Evolutionary conservation across 2,329 filamentous ascomycete genomes (phyloP), one percentile per base, ranked within the genome.

Genomic region (Phaeomoniella chlamydospora): DNA sequence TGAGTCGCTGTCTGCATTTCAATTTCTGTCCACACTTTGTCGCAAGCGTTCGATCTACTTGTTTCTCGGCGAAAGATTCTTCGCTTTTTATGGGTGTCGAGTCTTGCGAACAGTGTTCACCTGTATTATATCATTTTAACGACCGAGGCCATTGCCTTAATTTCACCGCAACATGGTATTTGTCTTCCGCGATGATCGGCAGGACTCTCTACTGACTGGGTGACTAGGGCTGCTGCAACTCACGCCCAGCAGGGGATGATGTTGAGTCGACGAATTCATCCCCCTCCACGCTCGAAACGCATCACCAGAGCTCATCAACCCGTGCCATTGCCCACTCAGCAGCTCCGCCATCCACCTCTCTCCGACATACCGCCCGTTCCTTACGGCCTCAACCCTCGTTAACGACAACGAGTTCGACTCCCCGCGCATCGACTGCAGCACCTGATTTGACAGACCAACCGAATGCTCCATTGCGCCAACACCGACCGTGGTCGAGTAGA

Each of bases 391-490:
- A 26, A n/a, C 22, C 22, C 22, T 26, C 22, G n/a, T 26, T 26
- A n/a, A 26, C 22, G 22, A 26, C 22, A 26, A 26, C 22, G 22
- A 26, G 22, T n/a, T 26, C 22, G 6, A 26, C 22, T 6, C 22
- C 22, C 22, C 22, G 22, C 22, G 22, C 22, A 26, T 26, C 22
- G 22, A 26, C 22, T 26, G 9, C 6, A 6, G 22, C 22, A 26
- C 22, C 22, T 9, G 22, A 26, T 26, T 44, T 64, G 16, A 51
- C 48, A 33, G 69, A 80, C 48, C 78, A 80, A 51, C 79, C 80
- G 51, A 81, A 84, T 49, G 71, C 72, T 45, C 78, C 80, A 1
- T 61, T 87, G 29, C 70, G 70, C 31, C 67, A 65, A 1, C 78
- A 81, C 46, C 59, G 68, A 37, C 17, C 40, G 14, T 86, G 80